Evolutionary conservation across 148 eudicot genomes (phyloP).

Genomic region (Hydrangea macrophylla): DNA sequence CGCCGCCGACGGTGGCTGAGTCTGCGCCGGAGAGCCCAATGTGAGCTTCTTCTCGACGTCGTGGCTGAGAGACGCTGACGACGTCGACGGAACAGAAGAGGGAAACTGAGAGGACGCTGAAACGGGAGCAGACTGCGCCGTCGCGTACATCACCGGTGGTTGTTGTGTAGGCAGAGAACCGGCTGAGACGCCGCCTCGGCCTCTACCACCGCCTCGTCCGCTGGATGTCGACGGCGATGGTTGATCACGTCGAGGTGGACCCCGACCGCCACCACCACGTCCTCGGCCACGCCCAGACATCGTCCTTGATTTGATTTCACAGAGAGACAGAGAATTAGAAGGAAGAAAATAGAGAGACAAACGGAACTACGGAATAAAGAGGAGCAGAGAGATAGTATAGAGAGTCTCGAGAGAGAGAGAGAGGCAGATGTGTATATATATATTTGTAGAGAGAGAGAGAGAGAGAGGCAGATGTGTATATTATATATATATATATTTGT

Average conservation of each 20-base stretch:
- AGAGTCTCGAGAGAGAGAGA: too few relatives aligned
- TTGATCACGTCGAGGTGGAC: background rate
- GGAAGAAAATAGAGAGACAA: too few relatives aligned
- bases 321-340: too few relatives aligned
- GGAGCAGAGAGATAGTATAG: too few relatives aligned
- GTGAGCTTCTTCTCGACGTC: slow-evolving; percentile 2
- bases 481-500: too few relatives aligned
- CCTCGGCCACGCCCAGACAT: slow-evolving; percentile 36
- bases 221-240: background rate
- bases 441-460: too few relatives aligned
- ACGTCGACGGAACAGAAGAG: background rate
- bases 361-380: too few relatives aligned
- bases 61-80: background rate
- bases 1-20: background rate
- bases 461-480: too few relatives aligned
- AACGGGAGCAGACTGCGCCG: background rate
- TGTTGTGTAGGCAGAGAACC: too few relatives aligned
- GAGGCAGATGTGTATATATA: too few relatives aligned
- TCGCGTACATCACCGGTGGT: background rate
- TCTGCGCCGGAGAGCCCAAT: background rate
- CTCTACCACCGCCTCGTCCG: slow-evolving; percentile 13
- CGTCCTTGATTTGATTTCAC: background rate
- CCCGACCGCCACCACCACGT: slow-evolving; percentile 23
- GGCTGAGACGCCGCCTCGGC: too few relatives aligned
- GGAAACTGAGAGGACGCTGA: background rate